These are phyloP conservation scores for Colletotrichum somersetense DNA, from an alignment of 2,329 filamentous ascomycete genomes.

Conservation along the genomic window DNA sequence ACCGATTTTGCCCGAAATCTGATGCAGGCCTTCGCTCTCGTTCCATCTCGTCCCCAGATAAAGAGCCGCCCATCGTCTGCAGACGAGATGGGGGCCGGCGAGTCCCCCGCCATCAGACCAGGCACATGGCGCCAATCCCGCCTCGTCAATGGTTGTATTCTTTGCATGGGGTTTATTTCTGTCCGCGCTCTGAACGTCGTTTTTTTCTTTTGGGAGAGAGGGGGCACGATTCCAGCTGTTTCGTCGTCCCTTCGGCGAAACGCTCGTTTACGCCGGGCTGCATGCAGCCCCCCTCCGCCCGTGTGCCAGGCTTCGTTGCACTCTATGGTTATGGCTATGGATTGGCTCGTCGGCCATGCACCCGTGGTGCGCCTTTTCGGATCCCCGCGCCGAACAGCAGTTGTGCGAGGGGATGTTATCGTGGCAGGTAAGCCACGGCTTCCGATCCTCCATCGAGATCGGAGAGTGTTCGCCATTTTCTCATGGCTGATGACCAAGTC, in stretches of 20 bases:
- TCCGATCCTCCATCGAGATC: constrained; percentile 9
- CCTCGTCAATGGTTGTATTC: constrained; percentile 30
- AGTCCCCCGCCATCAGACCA: constrained; percentile 20
- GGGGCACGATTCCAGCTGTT: constrained; percentile 3
- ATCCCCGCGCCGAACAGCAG: constrained; percentile 21
- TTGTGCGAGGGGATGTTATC: neutral
- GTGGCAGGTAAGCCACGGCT: neutral
- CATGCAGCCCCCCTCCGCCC: neutral
- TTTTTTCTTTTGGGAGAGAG: neutral
- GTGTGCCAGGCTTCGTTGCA: constrained; percentile 1
- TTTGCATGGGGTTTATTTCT: neutral
- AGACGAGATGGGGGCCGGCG: neutral
- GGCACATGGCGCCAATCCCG: constrained; percentile 39
- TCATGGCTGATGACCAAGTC: neutral
- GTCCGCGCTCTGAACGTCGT: neutral
- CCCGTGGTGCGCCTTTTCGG: neutral
- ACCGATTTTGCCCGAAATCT: constrained; percentile 26
- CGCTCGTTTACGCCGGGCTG: neutral
- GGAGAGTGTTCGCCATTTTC: neutral
- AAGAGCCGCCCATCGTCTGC: neutral
- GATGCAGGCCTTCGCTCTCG: constrained; percentile 10
- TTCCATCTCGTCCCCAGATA: constrained; percentile 20
- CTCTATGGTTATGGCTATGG: neutral
- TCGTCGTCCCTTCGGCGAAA: no score
- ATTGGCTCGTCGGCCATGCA: neutral